Evolutionary conservation across 306 rosid species (phyloP).

Genomic region (Pterocarpus santalinus): DNA sequence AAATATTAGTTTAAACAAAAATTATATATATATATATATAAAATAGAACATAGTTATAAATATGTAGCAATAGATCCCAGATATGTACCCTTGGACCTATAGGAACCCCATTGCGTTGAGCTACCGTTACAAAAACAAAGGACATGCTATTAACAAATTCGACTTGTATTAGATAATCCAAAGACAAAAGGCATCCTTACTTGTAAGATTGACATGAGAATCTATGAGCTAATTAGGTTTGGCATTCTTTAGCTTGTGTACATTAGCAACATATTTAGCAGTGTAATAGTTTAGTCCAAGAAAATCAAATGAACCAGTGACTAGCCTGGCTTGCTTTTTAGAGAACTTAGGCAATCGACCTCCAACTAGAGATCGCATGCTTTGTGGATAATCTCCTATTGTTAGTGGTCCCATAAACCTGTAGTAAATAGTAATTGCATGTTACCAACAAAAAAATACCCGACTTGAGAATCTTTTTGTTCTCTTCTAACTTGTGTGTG

Average conservation of each 20-base stretch:
- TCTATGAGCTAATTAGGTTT: slow-evolving; percentile 48
- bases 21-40: not conserved
- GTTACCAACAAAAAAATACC: too few relatives aligned
- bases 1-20: not conserved
- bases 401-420: slow-evolving; percentile 70
- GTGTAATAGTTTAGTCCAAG: slow-evolving; percentile 78
- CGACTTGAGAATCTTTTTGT: too few relatives aligned
- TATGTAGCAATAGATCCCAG: not conserved
- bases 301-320: slow-evolving; percentile 69
- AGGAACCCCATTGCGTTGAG: slow-evolving; percentile 50
- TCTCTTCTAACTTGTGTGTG: too few relatives aligned
- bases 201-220: slow-evolving; percentile 40
- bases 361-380: slow-evolving; percentile 60
- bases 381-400: slow-evolving; percentile 65
- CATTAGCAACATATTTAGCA: slow-evolving; percentile 54
- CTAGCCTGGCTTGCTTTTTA: slow-evolving; percentile 18
- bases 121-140: slow-evolving; percentile 37
- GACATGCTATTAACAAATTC: not conserved
- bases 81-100: slow-evolving; percentile 59
- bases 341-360: slow-evolving; percentile 63
- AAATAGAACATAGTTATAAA: not conserved
- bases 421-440: not conserved
- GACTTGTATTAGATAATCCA: not conserved
- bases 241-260: not conserved
- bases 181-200: slow-evolving; percentile 35